These are phyloP conservation scores for Sporothrix schenckii DNA, from an alignment of 2,329 filamentous ascomycete species.

Conservation along the genomic window DNA sequence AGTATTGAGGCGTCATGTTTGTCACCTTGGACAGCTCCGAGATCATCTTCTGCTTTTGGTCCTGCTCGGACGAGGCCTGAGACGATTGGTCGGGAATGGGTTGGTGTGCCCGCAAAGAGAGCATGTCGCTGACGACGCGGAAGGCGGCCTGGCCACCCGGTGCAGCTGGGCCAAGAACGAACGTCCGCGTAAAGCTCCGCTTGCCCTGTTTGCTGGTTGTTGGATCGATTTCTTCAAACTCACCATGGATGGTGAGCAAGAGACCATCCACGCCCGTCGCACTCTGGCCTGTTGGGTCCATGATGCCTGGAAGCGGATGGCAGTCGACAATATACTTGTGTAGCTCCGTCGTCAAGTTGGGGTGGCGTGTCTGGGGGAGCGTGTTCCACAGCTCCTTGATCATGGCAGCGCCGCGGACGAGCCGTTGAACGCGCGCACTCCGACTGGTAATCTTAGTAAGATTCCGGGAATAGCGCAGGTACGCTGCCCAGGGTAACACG, in stretches of 20 bases:
- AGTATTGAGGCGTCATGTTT: conserved; percentile 76
- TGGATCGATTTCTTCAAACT: conserved; percentile 74
- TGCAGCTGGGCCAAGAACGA: conserved; percentile 75
- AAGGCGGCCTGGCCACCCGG: conserved; percentile 62
- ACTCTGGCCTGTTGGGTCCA: conserved; percentile 68
- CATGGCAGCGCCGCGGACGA: conserved; percentile 64
- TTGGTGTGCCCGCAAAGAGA: conserved; percentile 70
- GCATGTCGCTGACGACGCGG: conserved; percentile 77
- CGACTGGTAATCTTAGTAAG: conserved; percentile 67
- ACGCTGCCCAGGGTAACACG: conserved; percentile 68
- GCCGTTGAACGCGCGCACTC: conserved; percentile 61
- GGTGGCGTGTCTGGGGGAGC: conserved; percentile 74
- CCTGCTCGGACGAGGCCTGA: conserved; percentile 37
- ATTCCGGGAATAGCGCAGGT: conserved; percentile 78
- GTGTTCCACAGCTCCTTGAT: conserved; percentile 70
- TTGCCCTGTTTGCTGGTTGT: conserved; percentile 60
- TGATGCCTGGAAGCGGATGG: conserved; percentile 70
- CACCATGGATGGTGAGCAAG: conserved; percentile 77
- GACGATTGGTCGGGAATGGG: conserved; percentile 50
- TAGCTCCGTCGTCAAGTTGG: conserved; percentile 66
- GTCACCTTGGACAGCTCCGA: conserved; percentile 76
- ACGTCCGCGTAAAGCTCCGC: conserved; percentile 80
- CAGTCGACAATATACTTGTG: conserved; percentile 83
- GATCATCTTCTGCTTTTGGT: conserved; percentile 69
- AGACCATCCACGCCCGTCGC: conserved; percentile 73